These are phyloP conservation scores for Mortierella sp. DNA, from an alignment of 371 early-diverging fungal genomes.

Conservation along the genomic window DNA sequence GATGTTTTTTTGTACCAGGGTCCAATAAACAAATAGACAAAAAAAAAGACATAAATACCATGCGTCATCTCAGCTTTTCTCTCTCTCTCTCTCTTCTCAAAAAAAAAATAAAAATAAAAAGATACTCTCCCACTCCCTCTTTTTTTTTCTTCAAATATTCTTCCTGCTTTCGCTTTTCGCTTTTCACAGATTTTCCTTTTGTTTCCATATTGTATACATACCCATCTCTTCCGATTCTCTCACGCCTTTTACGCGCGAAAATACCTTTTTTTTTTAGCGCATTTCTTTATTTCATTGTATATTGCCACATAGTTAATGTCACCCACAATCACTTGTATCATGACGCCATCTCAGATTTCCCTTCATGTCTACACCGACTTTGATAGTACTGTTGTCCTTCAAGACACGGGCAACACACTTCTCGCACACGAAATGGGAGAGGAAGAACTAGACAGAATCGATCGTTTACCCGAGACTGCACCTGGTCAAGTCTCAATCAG, in stretches of 20 bases:
- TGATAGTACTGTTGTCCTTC: slow-evolving; percentile 34
- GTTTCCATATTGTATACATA: not conserved
- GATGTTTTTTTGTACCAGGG: not conserved
- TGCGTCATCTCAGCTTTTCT: not conserved
- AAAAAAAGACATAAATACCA: slow-evolving; percentile 8
- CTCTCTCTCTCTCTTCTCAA: not conserved
- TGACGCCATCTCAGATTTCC: not conserved
- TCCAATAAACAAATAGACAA: slow-evolving; percentile 1
- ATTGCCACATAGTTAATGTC: not conserved
- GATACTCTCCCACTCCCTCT: not conserved
- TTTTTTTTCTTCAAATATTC: not conserved
- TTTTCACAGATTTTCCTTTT: not conserved
- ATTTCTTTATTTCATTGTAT: not conserved
- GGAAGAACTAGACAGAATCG: slow-evolving; percentile 27
- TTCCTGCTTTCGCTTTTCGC: not conserved
- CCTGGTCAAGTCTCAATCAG: slow-evolving; percentile 14
- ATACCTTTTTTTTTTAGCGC: too few species aligned
- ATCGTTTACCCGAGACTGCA: slow-evolving; percentile 32
- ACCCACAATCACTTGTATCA: not conserved
- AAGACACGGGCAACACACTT: slow-evolving; percentile 21
- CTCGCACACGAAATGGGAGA: slow-evolving; percentile 27
- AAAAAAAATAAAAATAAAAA: too few species aligned
- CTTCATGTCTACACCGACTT: slow-evolving; percentile 38
- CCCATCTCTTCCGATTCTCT: not conserved
- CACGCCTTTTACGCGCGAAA: too few species aligned